Percentiles rank a stretch among this genome's conserved stretches.
Conservation (phyloP, 306 rosid species). For the Dalbergia cochinchinensis region DNA sequence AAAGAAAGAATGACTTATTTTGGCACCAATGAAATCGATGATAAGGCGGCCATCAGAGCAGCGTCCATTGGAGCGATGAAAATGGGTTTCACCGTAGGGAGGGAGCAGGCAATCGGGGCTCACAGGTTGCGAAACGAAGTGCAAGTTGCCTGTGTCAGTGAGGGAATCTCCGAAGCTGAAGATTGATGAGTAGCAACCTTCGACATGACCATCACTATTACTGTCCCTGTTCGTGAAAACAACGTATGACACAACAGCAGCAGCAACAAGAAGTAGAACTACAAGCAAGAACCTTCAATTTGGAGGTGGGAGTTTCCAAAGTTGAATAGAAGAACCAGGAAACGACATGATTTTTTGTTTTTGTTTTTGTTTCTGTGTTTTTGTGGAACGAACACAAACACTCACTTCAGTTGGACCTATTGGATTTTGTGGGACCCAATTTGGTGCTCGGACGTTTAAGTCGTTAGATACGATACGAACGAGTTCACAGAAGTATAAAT, state of each 20-base stretch:
- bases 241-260: background rate
- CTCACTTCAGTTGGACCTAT: no score
- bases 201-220: no score
- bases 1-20: background rate
- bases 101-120: conserved; percentile 48
- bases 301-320: background rate
- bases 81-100: conserved; percentile 75
- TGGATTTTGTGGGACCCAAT: no score
- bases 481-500: no score
- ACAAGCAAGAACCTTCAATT: background rate
- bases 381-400: no score
- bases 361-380: no score
- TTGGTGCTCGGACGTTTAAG: no score
- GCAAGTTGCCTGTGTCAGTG: conserved; percentile 66
- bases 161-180: conserved; percentile 81
- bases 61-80: conserved; percentile 74
- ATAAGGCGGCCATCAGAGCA: conserved; percentile 86
- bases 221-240: background rate
- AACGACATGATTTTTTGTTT: no score
- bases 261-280: background rate
- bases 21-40: conserved; percentile 78
- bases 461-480: no score
- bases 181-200: conserved; percentile 51
- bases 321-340: background rate
- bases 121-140: background rate